Conservation (phyloP, 768 basidiomycete species). For the Auriscalpium vulgare region DNA sequence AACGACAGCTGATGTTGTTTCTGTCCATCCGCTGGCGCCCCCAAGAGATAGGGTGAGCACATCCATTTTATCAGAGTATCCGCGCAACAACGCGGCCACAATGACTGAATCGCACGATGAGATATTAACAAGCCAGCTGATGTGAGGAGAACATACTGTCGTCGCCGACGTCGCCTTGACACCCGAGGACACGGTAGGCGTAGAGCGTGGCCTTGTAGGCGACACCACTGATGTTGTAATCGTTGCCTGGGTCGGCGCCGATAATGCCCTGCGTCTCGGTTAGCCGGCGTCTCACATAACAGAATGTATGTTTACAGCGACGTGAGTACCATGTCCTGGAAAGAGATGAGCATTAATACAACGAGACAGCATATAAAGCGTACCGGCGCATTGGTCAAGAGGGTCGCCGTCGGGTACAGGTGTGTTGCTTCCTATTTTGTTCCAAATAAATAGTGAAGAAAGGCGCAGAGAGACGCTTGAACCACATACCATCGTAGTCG, state of each 20-base stretch:
- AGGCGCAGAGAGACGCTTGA: neutral
- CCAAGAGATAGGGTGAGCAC: slow-evolving; percentile 64
- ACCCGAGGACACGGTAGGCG: slow-evolving; percentile 55
- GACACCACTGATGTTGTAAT: slow-evolving; percentile 62
- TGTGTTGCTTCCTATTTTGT: slow-evolving; percentile 29
- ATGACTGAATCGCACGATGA: slow-evolving; percentile 30
- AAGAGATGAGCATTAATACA: neutral
- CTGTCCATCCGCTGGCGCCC: slow-evolving; percentile 56
- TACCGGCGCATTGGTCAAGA: slow-evolving; percentile 41
- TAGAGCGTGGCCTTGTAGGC: slow-evolving; percentile 52
- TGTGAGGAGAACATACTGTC: slow-evolving; percentile 31
- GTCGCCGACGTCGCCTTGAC: slow-evolving; percentile 40
- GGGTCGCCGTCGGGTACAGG: slow-evolving; percentile 46
- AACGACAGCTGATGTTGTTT: slow-evolving; percentile 43
- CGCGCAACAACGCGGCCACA: slow-evolving; percentile 44
- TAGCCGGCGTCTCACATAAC: slow-evolving; percentile 15
- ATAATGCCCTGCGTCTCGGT: slow-evolving; percentile 42
- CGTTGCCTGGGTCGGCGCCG: slow-evolving; percentile 52
- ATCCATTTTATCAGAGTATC: slow-evolving; percentile 45
- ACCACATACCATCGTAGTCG: slow-evolving; percentile 33
- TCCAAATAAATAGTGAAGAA: too few relatives aligned
- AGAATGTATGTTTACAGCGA: slow-evolving; percentile 28
- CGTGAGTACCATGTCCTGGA: slow-evolving; percentile 48
- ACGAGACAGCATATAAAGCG: slow-evolving; percentile 6
- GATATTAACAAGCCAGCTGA: neutral